phyloP scores from a whole-genome alignment of 129 eudicot species.

The Lactuca saligna region DNA sequence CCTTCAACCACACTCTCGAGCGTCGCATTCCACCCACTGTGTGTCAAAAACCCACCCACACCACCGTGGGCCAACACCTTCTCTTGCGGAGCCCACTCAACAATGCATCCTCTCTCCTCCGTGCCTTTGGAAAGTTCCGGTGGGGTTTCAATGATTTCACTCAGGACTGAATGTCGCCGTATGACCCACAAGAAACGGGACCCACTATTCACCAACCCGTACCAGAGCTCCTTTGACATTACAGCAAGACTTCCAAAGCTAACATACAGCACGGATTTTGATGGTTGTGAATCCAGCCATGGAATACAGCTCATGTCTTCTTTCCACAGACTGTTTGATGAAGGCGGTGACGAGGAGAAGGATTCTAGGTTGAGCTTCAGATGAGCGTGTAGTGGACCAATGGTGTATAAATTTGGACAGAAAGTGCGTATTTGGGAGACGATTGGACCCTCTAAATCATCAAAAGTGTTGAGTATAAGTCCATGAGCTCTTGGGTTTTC shows the following conservation, averaged over 20 bases:
- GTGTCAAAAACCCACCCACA: constrained; percentile 56
- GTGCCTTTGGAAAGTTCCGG: constrained; percentile 31
- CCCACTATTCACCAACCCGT: constrained; percentile 47
- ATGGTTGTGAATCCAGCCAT: constrained; percentile 51
- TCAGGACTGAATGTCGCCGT: constrained; percentile 28
- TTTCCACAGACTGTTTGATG: constrained; percentile 41
- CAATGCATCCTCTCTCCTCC: constrained; percentile 39
- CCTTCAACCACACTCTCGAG: constrained; percentile 50
- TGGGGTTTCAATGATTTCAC: constrained; percentile 15
- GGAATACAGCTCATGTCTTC: constrained; percentile 38
- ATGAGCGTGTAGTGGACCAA: constrained; percentile 63
- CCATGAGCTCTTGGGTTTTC: constrained; percentile 45
- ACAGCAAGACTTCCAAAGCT: constrained; percentile 49
- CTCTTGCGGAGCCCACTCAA: constrained; percentile 63
- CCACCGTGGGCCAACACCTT: constrained; percentile 53
- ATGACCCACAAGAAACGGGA: constrained; percentile 46
- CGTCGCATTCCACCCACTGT: constrained; percentile 60
- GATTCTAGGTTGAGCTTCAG: constrained; percentile 31
- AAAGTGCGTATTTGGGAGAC: constrained; percentile 36
- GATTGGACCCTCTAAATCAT: constrained; percentile 55
- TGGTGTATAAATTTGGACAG: constrained; percentile 54
- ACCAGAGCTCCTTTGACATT: constrained; percentile 44
- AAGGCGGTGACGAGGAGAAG: constrained; percentile 8
- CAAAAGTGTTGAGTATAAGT: constrained; percentile 62
- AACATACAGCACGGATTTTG: constrained; percentile 51